These are phyloP conservation scores for Peronospora destructor DNA, from an alignment of 352 stramenopile genomes.

Conservation along the genomic window DNA sequence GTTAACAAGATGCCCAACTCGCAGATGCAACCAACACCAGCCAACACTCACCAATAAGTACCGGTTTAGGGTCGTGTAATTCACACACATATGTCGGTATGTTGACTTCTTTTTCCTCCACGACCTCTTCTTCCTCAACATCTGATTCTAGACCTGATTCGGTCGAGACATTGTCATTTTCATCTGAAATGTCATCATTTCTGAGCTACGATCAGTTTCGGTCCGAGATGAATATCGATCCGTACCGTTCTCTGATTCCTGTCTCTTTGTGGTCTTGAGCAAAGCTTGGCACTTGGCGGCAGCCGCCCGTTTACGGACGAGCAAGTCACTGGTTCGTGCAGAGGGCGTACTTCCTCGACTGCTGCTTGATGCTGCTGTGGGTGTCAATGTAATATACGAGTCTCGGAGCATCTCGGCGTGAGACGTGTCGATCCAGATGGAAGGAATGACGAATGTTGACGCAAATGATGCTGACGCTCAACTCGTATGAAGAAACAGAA, in stretches of 20 bases:
- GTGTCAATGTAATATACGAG: slow-evolving; percentile 53
- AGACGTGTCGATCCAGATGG: slow-evolving; percentile 13
- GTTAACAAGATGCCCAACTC: not conserved
- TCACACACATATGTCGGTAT: slow-evolving; percentile 71
- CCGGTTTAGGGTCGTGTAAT: slow-evolving; percentile 64
- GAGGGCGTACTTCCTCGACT: slow-evolving; percentile 12
- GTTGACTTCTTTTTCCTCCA: slow-evolving; percentile 21
- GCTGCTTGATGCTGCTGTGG: slow-evolving; percentile 25
- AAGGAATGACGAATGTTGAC: slow-evolving; percentile 16
- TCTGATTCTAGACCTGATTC: slow-evolving; percentile 26
- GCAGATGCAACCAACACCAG: not conserved
- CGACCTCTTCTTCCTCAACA: slow-evolving; percentile 16
- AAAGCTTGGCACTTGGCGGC: slow-evolving; percentile 32
- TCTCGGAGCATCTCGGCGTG: slow-evolving; percentile 17
- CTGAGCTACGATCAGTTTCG: slow-evolving; percentile 38
- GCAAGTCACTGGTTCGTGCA: slow-evolving; percentile 29
- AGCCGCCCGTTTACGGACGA: slow-evolving; percentile 40
- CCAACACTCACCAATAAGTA: slow-evolving; percentile 46
- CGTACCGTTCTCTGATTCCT: slow-evolving; percentile 19
- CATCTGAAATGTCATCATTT: slow-evolving; percentile 30
- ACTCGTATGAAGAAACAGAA: not conserved
- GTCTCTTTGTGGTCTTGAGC: slow-evolving; percentile 23
- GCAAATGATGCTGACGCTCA: slow-evolving; percentile 7
- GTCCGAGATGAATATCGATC: slow-evolving; percentile 29
- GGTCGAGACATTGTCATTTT: slow-evolving; percentile 17